phyloP scores from a whole-genome alignment of 108 stramenopile species.

The Nitzschia sp. region DNA sequence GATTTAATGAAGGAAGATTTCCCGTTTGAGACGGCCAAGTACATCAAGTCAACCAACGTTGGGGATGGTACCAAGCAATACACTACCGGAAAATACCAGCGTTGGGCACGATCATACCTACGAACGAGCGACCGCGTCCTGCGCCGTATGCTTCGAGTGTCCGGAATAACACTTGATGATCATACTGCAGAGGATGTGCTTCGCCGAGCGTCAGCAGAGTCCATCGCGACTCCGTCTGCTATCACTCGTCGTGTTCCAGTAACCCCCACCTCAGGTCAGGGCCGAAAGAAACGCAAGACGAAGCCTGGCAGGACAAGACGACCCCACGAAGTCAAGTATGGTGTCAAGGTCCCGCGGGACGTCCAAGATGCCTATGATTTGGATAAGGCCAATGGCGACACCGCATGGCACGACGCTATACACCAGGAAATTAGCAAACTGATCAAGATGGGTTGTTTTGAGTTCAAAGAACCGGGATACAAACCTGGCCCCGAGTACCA shows the following conservation, averaged over 20 bases:
- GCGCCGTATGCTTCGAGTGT: background rate
- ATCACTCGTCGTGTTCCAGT: background rate
- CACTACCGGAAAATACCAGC: background rate
- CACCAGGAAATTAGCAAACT: conserved; percentile 25
- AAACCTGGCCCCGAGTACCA: conserved; percentile 14
- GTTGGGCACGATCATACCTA: background rate
- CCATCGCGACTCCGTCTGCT: background rate
- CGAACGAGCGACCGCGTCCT: background rate
- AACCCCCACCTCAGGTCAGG: background rate
- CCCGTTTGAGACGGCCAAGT: background rate
- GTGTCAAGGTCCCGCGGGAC: conserved; percentile 29
- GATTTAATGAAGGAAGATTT: background rate
- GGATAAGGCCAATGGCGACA: conserved; percentile 33
- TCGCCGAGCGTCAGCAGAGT: background rate
- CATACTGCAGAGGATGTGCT: background rate
- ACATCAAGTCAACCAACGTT: background rate
- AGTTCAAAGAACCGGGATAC: background rate
- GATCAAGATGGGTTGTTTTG: background rate
- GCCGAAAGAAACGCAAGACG: background rate
- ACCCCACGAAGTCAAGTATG: conserved; percentile 18
- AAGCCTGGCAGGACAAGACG: background rate
- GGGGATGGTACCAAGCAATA: background rate
- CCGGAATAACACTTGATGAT: background rate
- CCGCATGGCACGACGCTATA: conserved; percentile 24
- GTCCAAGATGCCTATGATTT: conserved; percentile 25